Evolutionary conservation across 2,329 filamentous ascomycete genomes (phyloP).

Genomic region (Botrytis galanthina): DNA sequence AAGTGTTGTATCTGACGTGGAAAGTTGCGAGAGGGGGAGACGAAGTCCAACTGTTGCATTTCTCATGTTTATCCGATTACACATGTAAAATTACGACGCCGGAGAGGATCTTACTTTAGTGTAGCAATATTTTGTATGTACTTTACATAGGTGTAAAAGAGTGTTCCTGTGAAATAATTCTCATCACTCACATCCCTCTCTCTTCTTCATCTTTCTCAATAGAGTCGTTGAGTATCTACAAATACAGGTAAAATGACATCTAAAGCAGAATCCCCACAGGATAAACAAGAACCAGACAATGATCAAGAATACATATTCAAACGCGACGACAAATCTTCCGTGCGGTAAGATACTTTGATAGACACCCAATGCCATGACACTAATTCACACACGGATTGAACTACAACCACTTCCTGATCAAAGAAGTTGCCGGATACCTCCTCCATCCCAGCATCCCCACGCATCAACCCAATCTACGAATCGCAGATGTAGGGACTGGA

Average conservation of each 20-base stretch:
- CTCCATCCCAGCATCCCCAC: neutral
- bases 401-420: neutral
- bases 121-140: neutral
- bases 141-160: neutral
- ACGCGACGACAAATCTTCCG: neutral
- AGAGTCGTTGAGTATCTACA: neutral
- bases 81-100: neutral
- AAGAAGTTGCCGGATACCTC: neutral
- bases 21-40: neutral
- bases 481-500: neutral
- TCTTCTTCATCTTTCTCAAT: neutral
- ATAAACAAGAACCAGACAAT: neutral
- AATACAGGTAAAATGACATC: fast-evolving
- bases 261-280: neutral
- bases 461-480: neutral
- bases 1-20: neutral
- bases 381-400: neutral
- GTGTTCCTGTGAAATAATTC: neutral
- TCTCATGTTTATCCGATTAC: neutral
- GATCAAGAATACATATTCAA: neutral
- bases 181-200: neutral
- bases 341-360: neutral
- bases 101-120: neutral
- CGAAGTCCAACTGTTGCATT: neutral
- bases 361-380: neutral